These are phyloP conservation scores for Calocera cornea DNA, from an alignment of 768 basidiomycete species.

Conservation along the genomic window DNA sequence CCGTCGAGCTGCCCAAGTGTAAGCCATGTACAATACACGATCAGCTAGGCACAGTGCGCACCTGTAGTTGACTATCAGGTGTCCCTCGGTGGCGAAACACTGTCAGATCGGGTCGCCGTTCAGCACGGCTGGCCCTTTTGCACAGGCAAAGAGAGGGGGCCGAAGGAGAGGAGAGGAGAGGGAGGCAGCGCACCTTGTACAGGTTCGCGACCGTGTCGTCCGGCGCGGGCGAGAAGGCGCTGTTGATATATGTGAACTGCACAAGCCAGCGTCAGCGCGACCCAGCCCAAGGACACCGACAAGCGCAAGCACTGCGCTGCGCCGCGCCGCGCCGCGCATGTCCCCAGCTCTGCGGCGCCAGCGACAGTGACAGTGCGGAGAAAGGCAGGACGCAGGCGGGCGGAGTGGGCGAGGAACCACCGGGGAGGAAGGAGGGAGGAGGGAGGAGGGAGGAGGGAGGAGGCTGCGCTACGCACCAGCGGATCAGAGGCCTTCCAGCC, in stretches of 20 bases:
- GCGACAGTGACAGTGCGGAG: too few relatives aligned
- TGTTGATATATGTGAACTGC: slow-evolving; percentile 46
- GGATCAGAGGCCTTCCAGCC: slow-evolving; percentile 78
- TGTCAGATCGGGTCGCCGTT: too few relatives aligned
- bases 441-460: neutral
- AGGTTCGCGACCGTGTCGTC: slow-evolving; percentile 71
- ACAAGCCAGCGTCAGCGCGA: neutral
- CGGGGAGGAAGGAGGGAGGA: neutral
- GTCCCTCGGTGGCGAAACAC: slow-evolving; percentile 80
- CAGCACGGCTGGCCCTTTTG: too few relatives aligned
- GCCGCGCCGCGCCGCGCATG: too few relatives aligned
- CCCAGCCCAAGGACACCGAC: neutral
- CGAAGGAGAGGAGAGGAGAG: neutral
- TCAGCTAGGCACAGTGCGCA: slow-evolving; percentile 24
- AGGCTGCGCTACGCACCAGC: slow-evolving; percentile 38
- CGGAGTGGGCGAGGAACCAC: neutral
- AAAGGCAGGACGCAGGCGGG: neutral
- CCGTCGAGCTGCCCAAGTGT: slow-evolving; percentile 38
- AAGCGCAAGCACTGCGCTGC: too few relatives aligned
- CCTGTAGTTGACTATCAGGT: slow-evolving; percentile 89
- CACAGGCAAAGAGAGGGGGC: too few relatives aligned
- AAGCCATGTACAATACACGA: neutral
- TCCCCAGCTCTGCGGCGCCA: too few relatives aligned
- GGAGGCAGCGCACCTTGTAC: slow-evolving; percentile 47
- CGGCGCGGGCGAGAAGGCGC: slow-evolving; percentile 69